phyloP scores from a whole-genome alignment of 768 basidiomycete genomes.

The Collybia mongolica region DNA sequence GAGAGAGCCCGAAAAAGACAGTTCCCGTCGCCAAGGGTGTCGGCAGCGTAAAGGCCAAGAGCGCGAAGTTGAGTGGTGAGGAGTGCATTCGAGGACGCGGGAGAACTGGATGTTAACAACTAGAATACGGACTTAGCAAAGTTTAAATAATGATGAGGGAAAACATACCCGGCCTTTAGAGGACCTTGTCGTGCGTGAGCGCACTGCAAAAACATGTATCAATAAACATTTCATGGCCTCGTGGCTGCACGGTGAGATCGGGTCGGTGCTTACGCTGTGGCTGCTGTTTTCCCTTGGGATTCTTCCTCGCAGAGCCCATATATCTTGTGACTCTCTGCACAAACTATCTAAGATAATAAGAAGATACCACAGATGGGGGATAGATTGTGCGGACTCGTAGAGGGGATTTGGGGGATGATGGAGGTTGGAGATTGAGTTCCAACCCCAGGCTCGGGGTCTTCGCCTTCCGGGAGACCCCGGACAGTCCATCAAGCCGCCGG shows the following conservation, averaged over 20 bases:
- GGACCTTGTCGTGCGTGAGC: constrained; percentile 37
- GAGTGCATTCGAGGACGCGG: constrained; percentile 24
- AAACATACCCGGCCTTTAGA: constrained; percentile 38
- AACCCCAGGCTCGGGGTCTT: constrained; percentile 21
- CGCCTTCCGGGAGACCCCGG: constrained; percentile 21
- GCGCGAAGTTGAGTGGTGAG: constrained; percentile 73
- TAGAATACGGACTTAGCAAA: constrained; percentile 33
- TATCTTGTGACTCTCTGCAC: background rate
- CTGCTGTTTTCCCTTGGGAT: constrained; percentile 3
- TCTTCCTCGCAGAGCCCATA: constrained; percentile 19
- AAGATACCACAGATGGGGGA: background rate
- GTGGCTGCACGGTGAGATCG: background rate
- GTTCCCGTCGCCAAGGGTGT: constrained; percentile 88
- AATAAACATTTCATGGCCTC: background rate
- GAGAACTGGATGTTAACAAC: constrained; percentile 13
- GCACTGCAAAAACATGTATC: constrained; percentile 23
- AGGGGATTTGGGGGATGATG: constrained; percentile 11
- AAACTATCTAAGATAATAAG: constrained; percentile 5
- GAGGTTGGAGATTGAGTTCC: constrained; percentile 2
- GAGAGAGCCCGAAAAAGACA: constrained; percentile 90
- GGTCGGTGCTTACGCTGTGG: constrained; percentile 16
- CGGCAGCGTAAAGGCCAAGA: constrained; percentile 83
- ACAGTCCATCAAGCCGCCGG: constrained; percentile 1
- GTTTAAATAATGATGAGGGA: constrained; percentile 15
- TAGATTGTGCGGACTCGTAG: constrained; percentile 4